Evolutionary conservation across 2,329 filamentous ascomycete genomes (phyloP), one percentile per base, ranked within the genome.

Genomic region (Phialophora verrucosa): DNA sequence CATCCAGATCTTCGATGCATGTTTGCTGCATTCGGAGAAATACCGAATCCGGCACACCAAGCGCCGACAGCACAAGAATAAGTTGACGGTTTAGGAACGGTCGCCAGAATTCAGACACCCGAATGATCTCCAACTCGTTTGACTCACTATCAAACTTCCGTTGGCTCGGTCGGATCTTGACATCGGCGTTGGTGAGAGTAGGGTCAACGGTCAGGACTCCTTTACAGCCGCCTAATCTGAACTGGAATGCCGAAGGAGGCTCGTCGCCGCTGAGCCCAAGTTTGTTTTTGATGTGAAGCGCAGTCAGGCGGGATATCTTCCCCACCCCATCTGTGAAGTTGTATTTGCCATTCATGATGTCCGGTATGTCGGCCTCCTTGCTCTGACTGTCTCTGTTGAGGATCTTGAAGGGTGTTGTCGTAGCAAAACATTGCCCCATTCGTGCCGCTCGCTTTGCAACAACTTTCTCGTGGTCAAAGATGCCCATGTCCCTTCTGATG

Each of bases 351-450:
- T 84, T 83, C 65, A 88, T 81, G 23, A 98, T 85, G 70, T 98
- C 95, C 0, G 83, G 77, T 35, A 94, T 86, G 4, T 44, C 38
- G 17, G 82, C 81, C 12, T 85, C 81, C 29, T 86, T 76, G 1
- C 83, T 81, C 51, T 50, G 65, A 27, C 61, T 53, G 8, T 55
- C 55, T 25, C 62, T 67, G 44, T 63, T 56, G 17, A 66, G 35
- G 3, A 69, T 58, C 14, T 54, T 64, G 6, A 90, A 85, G 0
- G 83, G 84, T 63, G 47, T 66, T 0, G 95, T 99, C 0, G 94
- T 97, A 0, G 95, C 97, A 75, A 99, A 97, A 75, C 93, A 97
- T 78, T 98, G 95, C 0, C 95, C 95, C 20, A 98, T 82, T 31
- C 95, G 87, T 31, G 95, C 92, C 56, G 92, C 91, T 75, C 93